Percentiles rank a stretch among this genome's conserved stretches.
phyloP scores from a whole-genome alignment of 768 basidiomycete genomes.

The Hortiboletus flavorubellus region DNA sequence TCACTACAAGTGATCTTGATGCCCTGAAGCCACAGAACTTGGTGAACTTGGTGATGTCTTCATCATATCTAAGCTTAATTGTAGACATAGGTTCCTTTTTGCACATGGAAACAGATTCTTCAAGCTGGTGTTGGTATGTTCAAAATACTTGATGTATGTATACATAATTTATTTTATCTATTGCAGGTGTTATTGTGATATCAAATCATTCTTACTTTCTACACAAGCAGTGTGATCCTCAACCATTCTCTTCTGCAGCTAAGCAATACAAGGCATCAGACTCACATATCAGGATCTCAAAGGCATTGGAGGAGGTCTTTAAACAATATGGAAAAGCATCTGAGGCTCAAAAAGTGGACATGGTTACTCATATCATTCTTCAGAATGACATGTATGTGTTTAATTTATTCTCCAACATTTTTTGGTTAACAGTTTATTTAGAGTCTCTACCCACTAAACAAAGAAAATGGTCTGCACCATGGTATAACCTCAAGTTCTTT shows the following conservation, averaged over 20 bases:
- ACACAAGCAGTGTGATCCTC: not conserved
- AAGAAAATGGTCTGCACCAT: no score
- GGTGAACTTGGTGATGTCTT: not conserved
- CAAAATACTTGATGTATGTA: not conserved
- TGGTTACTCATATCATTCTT: no score
- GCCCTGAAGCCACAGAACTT: not conserved
- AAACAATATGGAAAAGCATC: no score
- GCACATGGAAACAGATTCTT: no score
- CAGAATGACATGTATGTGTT: no score
- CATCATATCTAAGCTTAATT: not conserved
- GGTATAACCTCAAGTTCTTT: no score
- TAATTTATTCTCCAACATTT: no score
- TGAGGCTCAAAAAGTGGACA: no score
- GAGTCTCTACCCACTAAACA: no score
- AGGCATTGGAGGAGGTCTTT: not conserved
- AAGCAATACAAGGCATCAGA: not conserved
- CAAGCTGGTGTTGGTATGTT: not conserved
- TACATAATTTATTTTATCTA: not conserved
- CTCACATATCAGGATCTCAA: not conserved
- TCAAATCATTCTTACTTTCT: not conserved
- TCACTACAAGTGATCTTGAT: no score
- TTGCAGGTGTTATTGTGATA: not conserved
- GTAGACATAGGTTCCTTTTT: not conserved
- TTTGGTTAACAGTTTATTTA: no score
- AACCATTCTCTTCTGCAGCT: not conserved